A percentile compares a stretch with the other conserved stretches of the same genome.
phyloP scores from a whole-genome alignment of 305 asterid genomes.

The Fraxinus latifolia region DNA sequence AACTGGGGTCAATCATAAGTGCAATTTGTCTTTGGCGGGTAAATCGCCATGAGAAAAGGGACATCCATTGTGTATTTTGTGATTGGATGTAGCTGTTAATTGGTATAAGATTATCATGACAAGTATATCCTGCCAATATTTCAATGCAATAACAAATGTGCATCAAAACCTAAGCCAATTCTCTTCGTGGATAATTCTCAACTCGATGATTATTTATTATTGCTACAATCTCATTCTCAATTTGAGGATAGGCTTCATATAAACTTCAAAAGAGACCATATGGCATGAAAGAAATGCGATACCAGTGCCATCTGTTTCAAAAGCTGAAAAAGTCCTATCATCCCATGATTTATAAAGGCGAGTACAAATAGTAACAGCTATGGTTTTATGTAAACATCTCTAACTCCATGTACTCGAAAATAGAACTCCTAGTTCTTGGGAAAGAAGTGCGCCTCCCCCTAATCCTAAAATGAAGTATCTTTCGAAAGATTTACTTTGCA shows the following conservation, averaged over 20 bases:
- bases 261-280: neutral
- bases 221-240: neutral
- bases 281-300: constrained; percentile 16
- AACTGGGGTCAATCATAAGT: neutral
- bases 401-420: neutral
- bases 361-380: neutral
- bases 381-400: neutral
- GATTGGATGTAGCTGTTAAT: neutral
- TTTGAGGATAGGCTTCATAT: neutral
- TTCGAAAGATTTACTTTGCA: neutral
- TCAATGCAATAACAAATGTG: constrained; percentile 5
- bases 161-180: neutral
- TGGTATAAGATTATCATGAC: constrained; percentile 1
- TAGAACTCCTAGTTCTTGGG: neutral
- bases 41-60: neutral
- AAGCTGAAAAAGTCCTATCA: constrained; percentile 2
- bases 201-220: neutral
- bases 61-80: neutral
- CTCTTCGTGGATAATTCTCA: neutral
- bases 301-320: neutral
- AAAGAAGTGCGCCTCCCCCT: neutral
- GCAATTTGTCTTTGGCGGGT: neutral
- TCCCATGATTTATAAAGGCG: neutral
- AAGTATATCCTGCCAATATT: neutral
- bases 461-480: constrained; percentile 11